Percentiles rank a stretch among this genome's conserved stretches.
Conservation (phyloP, 177 flowering plant species). For the Vitis hybrid region DNA sequence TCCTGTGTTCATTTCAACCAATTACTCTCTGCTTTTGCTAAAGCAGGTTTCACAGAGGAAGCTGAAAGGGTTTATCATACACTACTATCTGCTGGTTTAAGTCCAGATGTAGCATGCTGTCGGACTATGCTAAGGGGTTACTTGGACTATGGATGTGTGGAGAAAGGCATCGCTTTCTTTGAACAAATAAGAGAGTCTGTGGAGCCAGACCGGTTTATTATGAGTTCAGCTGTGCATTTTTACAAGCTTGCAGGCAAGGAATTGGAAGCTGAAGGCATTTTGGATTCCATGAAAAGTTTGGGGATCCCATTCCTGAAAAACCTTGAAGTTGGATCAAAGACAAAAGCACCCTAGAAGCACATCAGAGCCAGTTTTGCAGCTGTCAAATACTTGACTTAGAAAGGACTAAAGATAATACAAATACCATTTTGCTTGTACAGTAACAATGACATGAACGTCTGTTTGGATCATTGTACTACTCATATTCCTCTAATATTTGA, state of each 20-base stretch:
- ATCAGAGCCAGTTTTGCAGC: too few relatives aligned
- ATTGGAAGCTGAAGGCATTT: conserved; percentile 37
- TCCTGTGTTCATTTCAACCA: conserved; percentile 54
- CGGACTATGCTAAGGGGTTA: conserved; percentile 69
- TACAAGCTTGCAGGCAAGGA: conserved; percentile 53
- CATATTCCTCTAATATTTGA: too few relatives aligned
- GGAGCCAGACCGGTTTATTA: conserved; percentile 51
- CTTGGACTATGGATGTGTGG: conserved; percentile 61
- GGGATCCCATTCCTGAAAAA: conserved; percentile 47
- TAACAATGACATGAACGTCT: too few relatives aligned
- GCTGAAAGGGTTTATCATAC: conserved; percentile 62
- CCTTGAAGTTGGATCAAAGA: conserved; percentile 58
- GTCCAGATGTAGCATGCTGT: conserved; percentile 42
- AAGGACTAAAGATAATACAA: too few relatives aligned
- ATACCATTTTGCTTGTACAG: too few relatives aligned
- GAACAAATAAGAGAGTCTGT: conserved; percentile 35
- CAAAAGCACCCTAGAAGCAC: not conserved
- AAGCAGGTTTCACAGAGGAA: conserved; percentile 54
- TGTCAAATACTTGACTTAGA: too few relatives aligned
- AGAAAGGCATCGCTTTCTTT: conserved; percentile 63
- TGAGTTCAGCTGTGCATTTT: conserved; percentile 75
- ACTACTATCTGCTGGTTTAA: conserved; percentile 35
- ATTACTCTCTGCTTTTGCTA: conserved; percentile 46
- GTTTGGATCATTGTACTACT: too few relatives aligned
- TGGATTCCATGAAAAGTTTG: conserved; percentile 51